A percentile compares a stretch with the other conserved stretches of the same genome.
phyloP scores from a whole-genome alignment of 768 basidiomycete species.

The Hydnum rufescens region DNA sequence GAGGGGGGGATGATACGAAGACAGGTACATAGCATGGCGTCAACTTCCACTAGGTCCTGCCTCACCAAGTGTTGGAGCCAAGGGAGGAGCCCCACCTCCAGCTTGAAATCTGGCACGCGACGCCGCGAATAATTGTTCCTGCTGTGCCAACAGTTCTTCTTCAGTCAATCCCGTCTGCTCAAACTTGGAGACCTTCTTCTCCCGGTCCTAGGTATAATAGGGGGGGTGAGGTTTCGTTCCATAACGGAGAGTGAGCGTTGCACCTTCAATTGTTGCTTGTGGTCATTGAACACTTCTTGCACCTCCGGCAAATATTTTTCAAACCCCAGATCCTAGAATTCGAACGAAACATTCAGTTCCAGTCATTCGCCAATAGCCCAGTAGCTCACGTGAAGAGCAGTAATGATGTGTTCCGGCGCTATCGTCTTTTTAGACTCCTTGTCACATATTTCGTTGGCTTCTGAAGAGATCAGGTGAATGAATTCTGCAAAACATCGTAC shows the following conservation, averaged over 20 bases:
- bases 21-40: no score
- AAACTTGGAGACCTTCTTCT: constrained; percentile 81
- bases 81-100: neutral
- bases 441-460: constrained; percentile 96
- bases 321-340: constrained; percentile 65
- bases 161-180: constrained; percentile 77
- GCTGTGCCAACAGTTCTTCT: constrained; percentile 71
- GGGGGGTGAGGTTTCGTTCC: neutral
- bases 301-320: constrained; percentile 81
- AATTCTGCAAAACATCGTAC: constrained; percentile 46
- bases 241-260: neutral
- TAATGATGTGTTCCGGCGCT: constrained; percentile 89
- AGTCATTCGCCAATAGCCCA: neutral
- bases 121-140: constrained; percentile 85
- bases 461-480: constrained; percentile 90
- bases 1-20: no score
- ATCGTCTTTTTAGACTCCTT: constrained; percentile 98
- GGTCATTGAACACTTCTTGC: constrained; percentile 82
- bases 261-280: constrained; percentile 86
- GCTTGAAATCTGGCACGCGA: constrained; percentile 31
- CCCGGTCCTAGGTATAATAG: constrained; percentile 43
- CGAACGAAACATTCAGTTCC: neutral
- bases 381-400: constrained; percentile 65
- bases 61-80: neutral
- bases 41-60: neutral